A percentile compares a stretch with the other conserved stretches of the same genome.
These are phyloP conservation scores for Boletus rubroflammeus DNA, from an alignment of 768 basidiomycete genomes.

Conservation along the genomic window DNA sequence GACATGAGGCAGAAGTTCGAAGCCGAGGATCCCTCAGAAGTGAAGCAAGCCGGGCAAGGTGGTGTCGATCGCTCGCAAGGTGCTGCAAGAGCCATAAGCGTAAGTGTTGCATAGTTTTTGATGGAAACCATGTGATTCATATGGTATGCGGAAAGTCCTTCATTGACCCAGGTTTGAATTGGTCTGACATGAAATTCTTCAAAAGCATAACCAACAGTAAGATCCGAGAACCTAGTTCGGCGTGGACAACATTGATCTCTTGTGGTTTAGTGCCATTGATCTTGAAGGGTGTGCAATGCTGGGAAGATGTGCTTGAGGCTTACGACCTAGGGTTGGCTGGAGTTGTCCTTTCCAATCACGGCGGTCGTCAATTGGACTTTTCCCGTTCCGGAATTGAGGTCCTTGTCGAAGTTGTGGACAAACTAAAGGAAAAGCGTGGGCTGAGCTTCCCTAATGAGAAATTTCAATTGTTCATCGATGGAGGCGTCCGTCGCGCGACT, in stretches of 20 bases:
- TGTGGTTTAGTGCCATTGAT: constrained; percentile 72
- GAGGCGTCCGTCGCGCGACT: constrained; percentile 89
- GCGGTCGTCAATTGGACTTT: constrained; percentile 74
- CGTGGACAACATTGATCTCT: constrained; percentile 1
- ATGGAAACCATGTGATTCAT: neutral
- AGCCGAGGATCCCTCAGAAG: constrained; percentile 51
- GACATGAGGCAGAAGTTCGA: constrained; percentile 98
- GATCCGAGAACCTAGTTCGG: constrained; percentile 7
- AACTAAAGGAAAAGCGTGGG: constrained; percentile 64
- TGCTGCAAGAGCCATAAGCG: constrained; percentile 90
- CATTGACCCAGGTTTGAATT: constrained; percentile 87
- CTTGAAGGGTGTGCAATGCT: constrained; percentile 84
- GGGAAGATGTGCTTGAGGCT: constrained; percentile 87
- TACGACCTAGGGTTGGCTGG: constrained; percentile 73
- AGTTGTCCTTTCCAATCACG: constrained; percentile 85
- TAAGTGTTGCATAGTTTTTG: constrained; percentile 32
- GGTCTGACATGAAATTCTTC: constrained; percentile 68
- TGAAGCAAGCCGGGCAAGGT: constrained; percentile 43
- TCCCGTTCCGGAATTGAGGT: constrained; percentile 87
- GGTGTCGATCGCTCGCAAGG: constrained; percentile 82
- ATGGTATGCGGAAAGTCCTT: constrained; percentile 56
- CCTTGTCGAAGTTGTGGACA: constrained; percentile 78
- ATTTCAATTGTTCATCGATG: constrained; percentile 88
- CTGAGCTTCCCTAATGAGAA: constrained; percentile 71
- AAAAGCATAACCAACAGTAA: constrained; percentile 69